Percentiles rank a stretch among this genome's conserved stretches.
Evolutionary conservation across 192 early-diverging fungal species (phyloP).

Genomic region (Spizellomyces sp.): DNA sequence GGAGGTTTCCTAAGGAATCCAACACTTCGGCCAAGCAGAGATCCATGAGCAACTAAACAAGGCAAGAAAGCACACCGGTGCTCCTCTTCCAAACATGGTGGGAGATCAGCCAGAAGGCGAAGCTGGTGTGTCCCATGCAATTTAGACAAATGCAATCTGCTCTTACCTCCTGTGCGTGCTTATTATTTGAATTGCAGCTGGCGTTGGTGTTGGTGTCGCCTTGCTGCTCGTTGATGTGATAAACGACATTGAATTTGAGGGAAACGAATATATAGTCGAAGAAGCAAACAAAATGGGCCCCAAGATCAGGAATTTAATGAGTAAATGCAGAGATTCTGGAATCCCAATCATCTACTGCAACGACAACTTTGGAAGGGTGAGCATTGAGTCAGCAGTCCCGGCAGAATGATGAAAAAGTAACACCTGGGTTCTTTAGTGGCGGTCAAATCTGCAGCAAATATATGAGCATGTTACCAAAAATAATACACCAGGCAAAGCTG

Average conservation of each 20-base stretch:
- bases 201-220: slow-evolving; percentile 5
- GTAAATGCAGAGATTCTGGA: slow-evolving; percentile 5
- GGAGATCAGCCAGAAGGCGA: slow-evolving; percentile 10
- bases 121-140: background rate
- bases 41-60: slow-evolving; percentile 5
- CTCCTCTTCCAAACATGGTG: slow-evolving; percentile 17
- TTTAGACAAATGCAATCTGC: background rate
- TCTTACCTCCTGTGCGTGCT: background rate
- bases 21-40: background rate
- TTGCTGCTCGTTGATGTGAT: slow-evolving; percentile 25
- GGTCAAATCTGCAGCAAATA: slow-evolving; percentile 14
- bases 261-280: slow-evolving; percentile 21
- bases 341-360: slow-evolving; percentile 25
- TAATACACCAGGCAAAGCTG: slow-evolving; percentile 14
- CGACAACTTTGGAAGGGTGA: slow-evolving; percentile 24
- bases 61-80: slow-evolving; percentile 25
- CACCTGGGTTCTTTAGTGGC: slow-evolving; percentile 2
- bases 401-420: background rate
- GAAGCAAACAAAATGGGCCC: slow-evolving; percentile 20
- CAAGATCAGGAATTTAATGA: slow-evolving; percentile 5
- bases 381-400: background rate
- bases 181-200: background rate
- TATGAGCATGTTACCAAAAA: slow-evolving; percentile 8
- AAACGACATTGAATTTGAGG: slow-evolving; percentile 33
- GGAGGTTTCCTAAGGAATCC: too few species aligned